Base-by-base conservation (phyloP, 176 grass and related monocot species). In the Musa troglodytarum region DNA sequence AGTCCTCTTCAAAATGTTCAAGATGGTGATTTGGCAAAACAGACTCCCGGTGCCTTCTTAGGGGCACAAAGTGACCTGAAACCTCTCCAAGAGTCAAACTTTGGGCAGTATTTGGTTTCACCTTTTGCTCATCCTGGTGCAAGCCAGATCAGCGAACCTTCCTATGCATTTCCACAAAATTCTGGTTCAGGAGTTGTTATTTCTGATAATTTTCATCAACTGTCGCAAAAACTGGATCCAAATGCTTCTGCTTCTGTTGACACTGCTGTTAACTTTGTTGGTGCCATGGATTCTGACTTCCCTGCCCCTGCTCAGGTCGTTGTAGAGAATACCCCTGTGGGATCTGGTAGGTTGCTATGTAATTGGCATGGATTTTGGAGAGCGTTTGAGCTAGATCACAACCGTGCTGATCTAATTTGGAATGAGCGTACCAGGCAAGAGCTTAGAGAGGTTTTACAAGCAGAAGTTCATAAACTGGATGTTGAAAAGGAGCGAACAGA, bases 321-420 rank as follows among this genome's bases (percentile, higher is more conserved):
- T 75, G 80, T 94, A 56, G 95, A 98, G 84, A 98, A 94, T 71
- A 99, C 95, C 68, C 95, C 95, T 77, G 95, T 99, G 65, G 95
- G 95, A 81, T 99, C 95, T 89, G 95, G 95, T 73, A 86, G 88
- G 78, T 78, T 99, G 50, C 77, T 99, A 55, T 99, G 95, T 79
- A 99, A 99, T 79, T 99, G 95, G 95, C 80, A 92, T 74, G 95
- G 87, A 78, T 99, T 99, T 83, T 99, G 90, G 95, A 91, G 76
- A 79, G 95, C 88, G 20, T 99, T 94, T 68, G 64, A 84, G 75
- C 79, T 99, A 69, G 95, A 99, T 90, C 95, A 99, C 82, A 99
- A 99, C 53, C 85, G 95, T 81, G 88, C 95, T 54, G 95, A 99
- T 86, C 71, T 99, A 83, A 94, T 99, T 78, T 99, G 95, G 95